Base-by-base conservation (phyloP, 768 basidiomycete genomes). In the Russula lepida region DNA sequence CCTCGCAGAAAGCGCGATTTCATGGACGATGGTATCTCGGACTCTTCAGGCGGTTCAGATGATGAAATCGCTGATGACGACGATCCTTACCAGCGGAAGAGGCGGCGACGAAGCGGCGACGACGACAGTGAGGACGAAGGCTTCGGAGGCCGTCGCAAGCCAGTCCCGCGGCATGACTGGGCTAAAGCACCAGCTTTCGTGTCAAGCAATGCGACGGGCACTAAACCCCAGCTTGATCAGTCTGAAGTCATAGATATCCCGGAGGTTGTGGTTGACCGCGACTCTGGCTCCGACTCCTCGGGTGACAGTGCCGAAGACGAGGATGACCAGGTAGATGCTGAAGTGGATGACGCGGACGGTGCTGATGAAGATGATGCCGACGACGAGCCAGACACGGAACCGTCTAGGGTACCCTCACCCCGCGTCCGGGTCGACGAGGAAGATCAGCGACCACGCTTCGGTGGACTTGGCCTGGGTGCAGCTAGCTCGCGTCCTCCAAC, bases 111-210 rank as follows among this genome's bases (percentile, higher is more conserved):
- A 71, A 78, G 82, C 59, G 83, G 77, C 27, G 86, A 85, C 69
- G 88, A 92, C 57, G 85, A 88, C 25, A 81, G 85, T 23, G 88
- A 86, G 54, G 77, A 73, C 27, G 72, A 74, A 39, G 71, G 66
- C 13, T 68, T 68, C 49, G 70, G 64, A 21, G 64, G 63, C 53
- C 66, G 61, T 43, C 70, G 69, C 58, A 63, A 70, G 46, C 73
- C 65, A 55, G 66, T 69, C 56, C 80, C 77, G 69, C 79, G 76
- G 66, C 79, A 74, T 19, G 81, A 89, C 71, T 89, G 88, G 83
- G 79, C 87, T 27, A 88, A 85, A 74, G 84, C 85, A 3, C 89
- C 89, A 13, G 80, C 85, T 1, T 92, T 92, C 68, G 82, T 89
- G 13, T 79, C 83, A 1, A 77, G 84, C 19, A 79, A 82, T 61